These are phyloP conservation scores for Trypanosoma brucei DNA, from an alignment of 208 protist genomes.

Conservation along the genomic window DNA sequence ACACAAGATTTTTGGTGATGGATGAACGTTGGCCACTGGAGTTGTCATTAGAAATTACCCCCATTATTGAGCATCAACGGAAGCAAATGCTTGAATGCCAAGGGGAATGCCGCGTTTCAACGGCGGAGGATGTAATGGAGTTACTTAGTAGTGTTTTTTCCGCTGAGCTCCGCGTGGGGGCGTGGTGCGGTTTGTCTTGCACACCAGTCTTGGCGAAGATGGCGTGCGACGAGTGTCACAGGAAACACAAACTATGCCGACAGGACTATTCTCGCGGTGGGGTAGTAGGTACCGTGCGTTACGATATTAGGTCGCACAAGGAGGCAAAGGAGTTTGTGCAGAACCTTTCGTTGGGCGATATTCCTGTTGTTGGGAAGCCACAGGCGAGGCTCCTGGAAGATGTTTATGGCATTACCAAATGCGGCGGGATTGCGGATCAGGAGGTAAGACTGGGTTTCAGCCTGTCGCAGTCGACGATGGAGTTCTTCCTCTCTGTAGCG, in stretches of 20 bases:
- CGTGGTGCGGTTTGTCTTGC: constrained; percentile 65
- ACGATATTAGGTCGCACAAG: constrained; percentile 32
- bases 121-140: constrained; percentile 8
- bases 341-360: constrained; percentile 33
- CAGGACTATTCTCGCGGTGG: constrained; percentile 2
- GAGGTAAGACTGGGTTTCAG: constrained; percentile 42
- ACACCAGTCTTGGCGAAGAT: constrained; percentile 77
- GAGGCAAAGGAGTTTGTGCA: constrained; percentile 40
- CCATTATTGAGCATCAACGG: constrained; percentile 1
- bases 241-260: neutral
- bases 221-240: constrained; percentile 50
- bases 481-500: constrained; percentile 31
- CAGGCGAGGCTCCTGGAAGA: constrained; percentile 49
- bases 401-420: constrained; percentile 57
- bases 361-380: constrained; percentile 53
- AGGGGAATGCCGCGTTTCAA: neutral
- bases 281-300: constrained; percentile 12
- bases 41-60: constrained; percentile 15
- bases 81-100: neutral
- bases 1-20: constrained; percentile 26
- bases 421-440: constrained; percentile 35
- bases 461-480: constrained; percentile 41
- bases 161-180: constrained; percentile 21
- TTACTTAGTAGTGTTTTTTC: constrained; percentile 11
- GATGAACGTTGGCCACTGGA: constrained; percentile 24